Evolutionary conservation across 176 grass and related monocot genomes (phyloP).

Genomic region (Phyllostachys edulis): DNA sequence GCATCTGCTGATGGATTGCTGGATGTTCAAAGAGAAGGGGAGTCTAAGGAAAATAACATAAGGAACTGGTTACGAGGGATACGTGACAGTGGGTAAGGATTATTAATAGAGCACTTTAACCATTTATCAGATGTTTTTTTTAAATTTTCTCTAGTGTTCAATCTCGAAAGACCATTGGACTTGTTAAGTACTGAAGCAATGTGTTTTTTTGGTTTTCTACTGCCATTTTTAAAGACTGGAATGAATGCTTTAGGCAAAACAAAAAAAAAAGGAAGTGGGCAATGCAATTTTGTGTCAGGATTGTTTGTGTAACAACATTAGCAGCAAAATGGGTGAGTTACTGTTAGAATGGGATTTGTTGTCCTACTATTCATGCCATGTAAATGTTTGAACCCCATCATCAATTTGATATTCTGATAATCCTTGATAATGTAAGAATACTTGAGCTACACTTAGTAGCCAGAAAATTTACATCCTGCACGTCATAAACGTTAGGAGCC

Average conservation of each 20-base stretch:
- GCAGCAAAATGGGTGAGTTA: too few relatives aligned
- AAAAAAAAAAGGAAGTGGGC: background rate
- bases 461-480: slow-evolving; percentile 3
- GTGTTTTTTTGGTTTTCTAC: background rate
- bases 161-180: background rate
- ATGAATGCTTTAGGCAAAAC: background rate
- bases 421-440: background rate
- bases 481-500: slow-evolving; percentile 12
- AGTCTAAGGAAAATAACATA: slow-evolving; percentile 84
- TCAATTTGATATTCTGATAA: slow-evolving; percentile 3
- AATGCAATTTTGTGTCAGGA: background rate
- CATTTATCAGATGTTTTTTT: background rate
- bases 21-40: slow-evolving; percentile 71
- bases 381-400: background rate
- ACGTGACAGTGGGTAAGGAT: slow-evolving; percentile 89
- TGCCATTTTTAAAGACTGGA: background rate
- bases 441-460: background rate
- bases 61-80: slow-evolving; percentile 95
- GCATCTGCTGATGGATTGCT: slow-evolving; percentile 64
- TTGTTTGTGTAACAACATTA: background rate
- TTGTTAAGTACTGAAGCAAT: background rate
- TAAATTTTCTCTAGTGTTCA: background rate
- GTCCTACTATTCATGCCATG: background rate
- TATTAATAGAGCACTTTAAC: background rate
- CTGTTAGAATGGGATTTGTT: background rate